phyloP scores from a whole-genome alignment of 2,329 filamentous ascomycete species.

The Sporothrix protearum region DNA sequence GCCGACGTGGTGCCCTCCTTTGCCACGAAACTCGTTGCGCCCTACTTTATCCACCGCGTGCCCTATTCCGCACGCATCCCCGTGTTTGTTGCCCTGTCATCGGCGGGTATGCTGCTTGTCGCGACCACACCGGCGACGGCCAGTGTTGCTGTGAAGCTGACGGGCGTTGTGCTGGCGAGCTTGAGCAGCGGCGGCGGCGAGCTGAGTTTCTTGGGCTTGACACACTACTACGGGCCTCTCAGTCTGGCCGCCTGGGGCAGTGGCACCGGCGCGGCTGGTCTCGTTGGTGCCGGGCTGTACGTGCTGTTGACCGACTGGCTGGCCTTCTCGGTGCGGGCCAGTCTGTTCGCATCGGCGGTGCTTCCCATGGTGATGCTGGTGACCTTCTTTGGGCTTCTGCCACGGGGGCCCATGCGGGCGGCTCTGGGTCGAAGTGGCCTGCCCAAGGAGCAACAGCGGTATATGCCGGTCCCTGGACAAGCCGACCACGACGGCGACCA shows the following conservation, averaged over 20 bases:
- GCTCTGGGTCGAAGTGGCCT: constrained; percentile 32
- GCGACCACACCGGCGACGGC: constrained; percentile 67
- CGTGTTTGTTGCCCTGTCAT: constrained; percentile 70
- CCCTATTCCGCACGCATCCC: constrained; percentile 75
- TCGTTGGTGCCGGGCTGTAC: constrained; percentile 85
- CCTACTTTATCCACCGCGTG: constrained; percentile 88
- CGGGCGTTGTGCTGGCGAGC: constrained; percentile 80
- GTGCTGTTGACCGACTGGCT: constrained; percentile 79
- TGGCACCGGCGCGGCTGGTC: constrained; percentile 82
- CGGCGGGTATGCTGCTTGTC: constrained; percentile 83
- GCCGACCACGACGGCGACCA: constrained; percentile 38
- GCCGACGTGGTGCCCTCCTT: constrained; percentile 91
- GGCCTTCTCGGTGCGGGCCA: constrained; percentile 68
- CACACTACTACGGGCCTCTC: constrained; percentile 86
- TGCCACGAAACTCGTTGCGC: constrained; percentile 78
- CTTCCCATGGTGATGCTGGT: constrained; percentile 78
- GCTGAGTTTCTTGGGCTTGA: constrained; percentile 83
- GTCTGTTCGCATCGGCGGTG: constrained; percentile 72
- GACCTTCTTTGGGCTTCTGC: constrained; percentile 81
- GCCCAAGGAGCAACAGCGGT: constrained; percentile 16
- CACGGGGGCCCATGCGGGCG: constrained; percentile 59
- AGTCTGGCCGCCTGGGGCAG: constrained; percentile 89
- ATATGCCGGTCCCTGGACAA: constrained; percentile 38
- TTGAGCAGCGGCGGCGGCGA: constrained; percentile 84
- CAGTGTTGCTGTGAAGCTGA: constrained; percentile 70